A percentile compares a stretch with the other conserved stretches of the same genome.
phyloP scores from a whole-genome alignment of 2,329 filamentous ascomycete species.

The Venturia carpophila region DNA sequence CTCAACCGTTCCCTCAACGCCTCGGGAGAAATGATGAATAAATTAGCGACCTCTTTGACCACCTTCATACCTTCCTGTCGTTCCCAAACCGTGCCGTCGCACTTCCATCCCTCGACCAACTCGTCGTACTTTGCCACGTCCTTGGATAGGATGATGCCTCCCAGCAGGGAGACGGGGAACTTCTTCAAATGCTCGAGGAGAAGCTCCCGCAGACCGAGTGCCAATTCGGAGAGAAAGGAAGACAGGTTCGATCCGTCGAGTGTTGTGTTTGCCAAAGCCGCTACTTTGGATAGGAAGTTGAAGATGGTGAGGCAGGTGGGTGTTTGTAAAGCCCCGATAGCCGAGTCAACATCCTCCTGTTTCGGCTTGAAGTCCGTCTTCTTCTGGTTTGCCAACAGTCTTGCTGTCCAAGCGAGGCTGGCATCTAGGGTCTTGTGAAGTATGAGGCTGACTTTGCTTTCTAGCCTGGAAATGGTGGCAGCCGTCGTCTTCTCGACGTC shows the following conservation, averaged over 20 bases:
- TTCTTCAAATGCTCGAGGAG: constrained; percentile 91
- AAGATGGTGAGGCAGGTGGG: constrained; percentile 75
- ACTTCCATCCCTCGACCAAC: constrained; percentile 67
- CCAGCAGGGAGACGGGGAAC: constrained; percentile 86
- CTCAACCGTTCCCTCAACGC: constrained; percentile 45
- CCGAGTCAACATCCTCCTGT: constrained; percentile 55
- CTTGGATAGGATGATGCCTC: constrained; percentile 90
- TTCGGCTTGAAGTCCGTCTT: constrained; percentile 86
- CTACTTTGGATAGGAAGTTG: constrained; percentile 66
- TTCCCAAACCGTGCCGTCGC: constrained; percentile 28
- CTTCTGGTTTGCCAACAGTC: constrained; percentile 67
- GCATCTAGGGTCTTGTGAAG: constrained; percentile 65
- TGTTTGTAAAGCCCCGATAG: constrained; percentile 72
- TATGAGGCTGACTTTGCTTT: constrained; percentile 71
- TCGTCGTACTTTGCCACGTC: constrained; percentile 92
- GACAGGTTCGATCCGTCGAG: constrained; percentile 79
- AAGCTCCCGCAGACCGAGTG: constrained; percentile 65
- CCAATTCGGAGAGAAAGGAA: constrained; percentile 75
- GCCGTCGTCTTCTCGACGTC: constrained; percentile 81
- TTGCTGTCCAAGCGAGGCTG: constrained; percentile 66
- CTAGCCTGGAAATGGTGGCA: constrained; percentile 65
- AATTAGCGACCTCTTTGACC: constrained; percentile 82
- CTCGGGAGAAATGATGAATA: constrained; percentile 79
- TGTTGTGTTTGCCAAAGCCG: constrained; percentile 55
- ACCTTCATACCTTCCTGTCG: constrained; percentile 60